Conservation (phyloP, 768 basidiomycete species). For the Rhodosporidiobolus sp. region DNA sequence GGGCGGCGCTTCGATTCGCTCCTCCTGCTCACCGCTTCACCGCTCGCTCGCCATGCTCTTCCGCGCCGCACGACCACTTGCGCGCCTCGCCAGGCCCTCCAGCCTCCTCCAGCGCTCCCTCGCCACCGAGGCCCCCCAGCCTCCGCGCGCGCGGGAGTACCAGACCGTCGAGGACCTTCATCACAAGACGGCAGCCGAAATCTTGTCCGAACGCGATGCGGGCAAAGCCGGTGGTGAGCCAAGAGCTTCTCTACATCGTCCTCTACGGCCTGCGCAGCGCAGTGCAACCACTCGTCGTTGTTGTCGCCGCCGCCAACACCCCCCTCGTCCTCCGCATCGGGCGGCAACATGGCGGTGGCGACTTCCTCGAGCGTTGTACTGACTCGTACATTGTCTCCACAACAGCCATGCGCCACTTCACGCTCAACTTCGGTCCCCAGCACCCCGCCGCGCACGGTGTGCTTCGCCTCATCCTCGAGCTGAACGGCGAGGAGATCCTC, state of each 20-base stretch:
- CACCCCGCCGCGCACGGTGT: constrained; percentile 99
- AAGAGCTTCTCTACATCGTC: not conserved
- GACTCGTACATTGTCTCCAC: constrained; percentile 56
- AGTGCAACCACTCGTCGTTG: not conserved
- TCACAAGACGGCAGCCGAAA: constrained; percentile 70
- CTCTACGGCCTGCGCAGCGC: not conserved
- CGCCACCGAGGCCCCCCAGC: constrained; percentile 23
- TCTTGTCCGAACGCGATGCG: constrained; percentile 62
- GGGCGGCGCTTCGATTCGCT: no score
- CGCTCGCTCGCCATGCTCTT: not conserved
- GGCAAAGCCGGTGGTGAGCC: constrained; percentile 17
- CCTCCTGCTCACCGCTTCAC: no score
- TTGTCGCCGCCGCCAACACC: not conserved
- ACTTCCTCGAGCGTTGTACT: not conserved
- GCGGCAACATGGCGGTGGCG: not conserved
- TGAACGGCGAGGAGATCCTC: constrained; percentile 90
- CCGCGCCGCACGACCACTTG: constrained; percentile 4
- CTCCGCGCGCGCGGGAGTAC: not conserved
- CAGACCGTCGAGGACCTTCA: constrained; percentile 76
- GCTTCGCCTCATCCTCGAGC: constrained; percentile 90
- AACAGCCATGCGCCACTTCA: constrained; percentile 81
- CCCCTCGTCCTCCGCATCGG: not conserved
- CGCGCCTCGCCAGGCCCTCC: not conserved
- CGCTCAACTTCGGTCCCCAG: constrained; percentile 59
- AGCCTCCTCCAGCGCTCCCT: constrained; percentile 6